phyloP scores from a whole-genome alignment of 2,329 filamentous ascomycete species.

The Karstenula rhodostoma region DNA sequence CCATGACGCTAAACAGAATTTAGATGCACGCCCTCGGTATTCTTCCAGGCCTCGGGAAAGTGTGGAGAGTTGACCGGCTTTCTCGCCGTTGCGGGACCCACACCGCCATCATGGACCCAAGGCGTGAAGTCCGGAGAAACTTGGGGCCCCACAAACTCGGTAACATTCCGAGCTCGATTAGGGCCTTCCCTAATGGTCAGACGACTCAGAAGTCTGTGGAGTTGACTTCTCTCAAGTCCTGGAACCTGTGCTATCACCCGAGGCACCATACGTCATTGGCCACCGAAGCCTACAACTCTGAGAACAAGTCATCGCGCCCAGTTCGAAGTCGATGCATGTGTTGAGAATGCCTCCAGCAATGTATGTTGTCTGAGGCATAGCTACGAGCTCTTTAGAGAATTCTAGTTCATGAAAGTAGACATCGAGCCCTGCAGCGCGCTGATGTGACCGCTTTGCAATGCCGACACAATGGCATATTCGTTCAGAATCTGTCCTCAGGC shows the following conservation, averaged over 20 bases:
- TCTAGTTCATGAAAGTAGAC: constrained; percentile 49
- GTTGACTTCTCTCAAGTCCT: background rate
- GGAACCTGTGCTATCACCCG: background rate
- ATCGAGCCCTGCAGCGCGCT: constrained; percentile 48
- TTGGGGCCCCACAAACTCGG: background rate
- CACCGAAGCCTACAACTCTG: constrained; percentile 44
- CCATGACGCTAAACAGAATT: background rate
- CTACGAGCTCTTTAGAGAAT: constrained; percentile 36
- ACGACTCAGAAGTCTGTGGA: background rate
- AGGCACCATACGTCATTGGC: constrained; percentile 45
- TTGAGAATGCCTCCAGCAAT: constrained; percentile 69
- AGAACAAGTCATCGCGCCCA: constrained; percentile 66
- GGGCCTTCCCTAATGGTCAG: background rate
- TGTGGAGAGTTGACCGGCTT: background rate
- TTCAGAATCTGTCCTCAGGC: constrained; percentile 46
- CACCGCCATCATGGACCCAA: background rate
- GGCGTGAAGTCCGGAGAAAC: background rate
- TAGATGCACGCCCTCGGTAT: background rate
- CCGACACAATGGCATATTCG: constrained; percentile 45
- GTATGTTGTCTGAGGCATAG: constrained; percentile 60
- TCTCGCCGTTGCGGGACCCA: background rate
- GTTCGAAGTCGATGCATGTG: constrained; percentile 66
- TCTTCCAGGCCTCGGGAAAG: background rate
- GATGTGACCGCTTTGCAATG: constrained; percentile 42
- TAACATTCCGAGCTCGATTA: background rate